Conservation (phyloP, 495 filamentous ascomycete species). For the Neurospora sp. region DNA sequence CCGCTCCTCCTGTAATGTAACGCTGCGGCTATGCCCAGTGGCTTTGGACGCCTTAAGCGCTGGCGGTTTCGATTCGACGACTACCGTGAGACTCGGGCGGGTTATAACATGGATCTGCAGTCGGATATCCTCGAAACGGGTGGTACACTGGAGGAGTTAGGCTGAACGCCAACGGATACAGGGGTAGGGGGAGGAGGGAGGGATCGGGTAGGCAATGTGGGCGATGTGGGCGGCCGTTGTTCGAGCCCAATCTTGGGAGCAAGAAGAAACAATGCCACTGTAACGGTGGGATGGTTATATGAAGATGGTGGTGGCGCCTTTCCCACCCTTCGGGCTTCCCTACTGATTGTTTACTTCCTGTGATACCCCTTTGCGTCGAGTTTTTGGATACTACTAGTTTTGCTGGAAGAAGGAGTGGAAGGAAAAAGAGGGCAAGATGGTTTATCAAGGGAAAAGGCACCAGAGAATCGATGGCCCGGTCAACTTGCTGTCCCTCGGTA, state of each 20-base stretch:
- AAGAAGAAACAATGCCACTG: not conserved
- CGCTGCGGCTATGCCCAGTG: not conserved
- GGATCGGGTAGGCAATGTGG: too few species aligned
- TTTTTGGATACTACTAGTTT: not conserved
- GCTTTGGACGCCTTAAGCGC: not conserved
- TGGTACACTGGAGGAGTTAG: too few species aligned
- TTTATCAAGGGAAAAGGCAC: not conserved
- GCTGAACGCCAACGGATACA: not conserved
- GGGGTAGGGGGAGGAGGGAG: too few species aligned
- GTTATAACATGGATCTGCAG: not conserved
- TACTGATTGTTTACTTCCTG: not conserved
- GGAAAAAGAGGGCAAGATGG: not conserved
- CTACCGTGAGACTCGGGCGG: not conserved
- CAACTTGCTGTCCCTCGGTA: too few species aligned
- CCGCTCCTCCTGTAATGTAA: not conserved
- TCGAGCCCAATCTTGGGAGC: not conserved
- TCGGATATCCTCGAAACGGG: not conserved
- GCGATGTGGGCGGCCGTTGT: not conserved
- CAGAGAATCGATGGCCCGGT: not conserved
- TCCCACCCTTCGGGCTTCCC: not conserved
- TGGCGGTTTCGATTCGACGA: not conserved
- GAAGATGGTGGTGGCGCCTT: not conserved
- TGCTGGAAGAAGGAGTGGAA: not conserved
- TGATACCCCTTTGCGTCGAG: not conserved
- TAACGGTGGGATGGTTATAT: not conserved